Percentiles rank a stretch among this genome's conserved stretches.
Conservation (phyloP, 176 grass and related monocot genomes). For the sorghum (Sorghum bicolor) region Sorghum_bicolor_NCBIv3 NC_012873.2:8673001-8673500, state of each 20-base stretch:
- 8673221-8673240: not conserved
- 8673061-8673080: not conserved
- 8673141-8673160: not conserved
- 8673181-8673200: not conserved
- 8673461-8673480: not conserved
- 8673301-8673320: not conserved
- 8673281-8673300: not conserved
- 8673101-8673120: not conserved
- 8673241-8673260: not conserved
- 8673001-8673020: conserved; percentile 16
- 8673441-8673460: not conserved
- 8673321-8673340: not conserved
- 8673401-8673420: not conserved
- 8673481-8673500: not conserved
- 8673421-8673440: no score
- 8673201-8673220: not conserved
- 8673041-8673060: no score
- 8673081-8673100: not conserved
- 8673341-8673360: not conserved
- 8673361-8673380: not conserved
- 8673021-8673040: not conserved
- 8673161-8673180: not conserved
- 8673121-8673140: not conserved
- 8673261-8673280: not conserved
- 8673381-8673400: not conserved